Evolutionary conservation across 345 rosid genomes (phyloP).

Genomic region (Salix dunnii): DNA sequence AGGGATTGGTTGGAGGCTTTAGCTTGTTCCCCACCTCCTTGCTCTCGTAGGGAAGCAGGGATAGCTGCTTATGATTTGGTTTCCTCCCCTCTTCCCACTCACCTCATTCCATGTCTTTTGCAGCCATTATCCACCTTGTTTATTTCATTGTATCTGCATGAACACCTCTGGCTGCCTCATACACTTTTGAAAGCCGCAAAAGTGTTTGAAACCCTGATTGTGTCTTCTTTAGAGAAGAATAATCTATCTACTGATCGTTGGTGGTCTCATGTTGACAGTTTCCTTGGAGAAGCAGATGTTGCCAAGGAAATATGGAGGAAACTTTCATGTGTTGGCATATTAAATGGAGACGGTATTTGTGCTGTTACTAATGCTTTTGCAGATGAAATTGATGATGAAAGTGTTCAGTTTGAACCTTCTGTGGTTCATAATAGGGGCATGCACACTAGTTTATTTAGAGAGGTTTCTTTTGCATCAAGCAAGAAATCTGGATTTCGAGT

Average conservation of each 20-base stretch:
- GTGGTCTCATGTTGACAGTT: slow-evolving; percentile 57
- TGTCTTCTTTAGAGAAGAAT: slow-evolving; percentile 53
- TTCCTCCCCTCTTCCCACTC: slow-evolving; percentile 77
- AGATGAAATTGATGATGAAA: slow-evolving; percentile 34
- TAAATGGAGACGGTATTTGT: slow-evolving; percentile 46
- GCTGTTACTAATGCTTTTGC: slow-evolving; percentile 35
- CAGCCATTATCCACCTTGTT: slow-evolving; percentile 64
- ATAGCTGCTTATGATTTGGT: slow-evolving; percentile 71
- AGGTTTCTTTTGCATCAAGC: slow-evolving; percentile 38
- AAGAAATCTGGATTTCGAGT: slow-evolving; percentile 64
- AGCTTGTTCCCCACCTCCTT: slow-evolving; percentile 84
- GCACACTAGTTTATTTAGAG: slow-evolving; percentile 25
- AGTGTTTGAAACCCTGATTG: slow-evolving; percentile 50
- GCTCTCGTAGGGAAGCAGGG: slow-evolving; percentile 96
- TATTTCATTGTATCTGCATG: slow-evolving; percentile 73
- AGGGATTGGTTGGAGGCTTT: slow-evolving; percentile 97
- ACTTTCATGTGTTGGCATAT: slow-evolving; percentile 57
- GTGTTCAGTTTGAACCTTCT: slow-evolving; percentile 32
- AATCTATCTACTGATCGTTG: slow-evolving; percentile 51
- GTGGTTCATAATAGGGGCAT: slow-evolving; percentile 24
- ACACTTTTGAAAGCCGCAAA: slow-evolving; percentile 58
- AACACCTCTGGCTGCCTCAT: slow-evolving; percentile 75
- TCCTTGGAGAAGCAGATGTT: slow-evolving; percentile 61
- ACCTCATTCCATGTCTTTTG: slow-evolving; percentile 76
- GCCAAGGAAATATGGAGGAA: slow-evolving; percentile 51